Conservation (phyloP, 768 basidiomycete genomes). For the Auricularia sp. region DNA sequence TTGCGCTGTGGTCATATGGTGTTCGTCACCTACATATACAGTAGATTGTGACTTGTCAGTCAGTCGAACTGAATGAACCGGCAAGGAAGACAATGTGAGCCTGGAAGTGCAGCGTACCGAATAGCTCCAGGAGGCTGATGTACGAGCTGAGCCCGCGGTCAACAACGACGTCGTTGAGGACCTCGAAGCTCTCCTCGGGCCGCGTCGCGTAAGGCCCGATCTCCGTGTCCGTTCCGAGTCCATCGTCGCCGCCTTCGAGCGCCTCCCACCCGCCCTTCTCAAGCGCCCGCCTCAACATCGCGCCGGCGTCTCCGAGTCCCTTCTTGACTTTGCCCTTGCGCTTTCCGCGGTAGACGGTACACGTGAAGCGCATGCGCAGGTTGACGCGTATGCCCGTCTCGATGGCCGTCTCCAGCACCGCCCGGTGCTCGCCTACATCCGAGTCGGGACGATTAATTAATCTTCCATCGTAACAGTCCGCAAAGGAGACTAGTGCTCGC, state of each 20-base stretch:
- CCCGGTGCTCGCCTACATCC: constrained; percentile 30
- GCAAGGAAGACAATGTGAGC: no score
- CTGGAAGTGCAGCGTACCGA: constrained; percentile 50
- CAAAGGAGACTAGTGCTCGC: constrained; percentile 33
- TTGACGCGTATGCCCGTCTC: constrained; percentile 95
- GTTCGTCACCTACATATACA: constrained; percentile 70
- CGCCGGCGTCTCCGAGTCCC: constrained; percentile 66
- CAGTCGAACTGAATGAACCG: not conserved
- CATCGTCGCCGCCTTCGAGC: constrained; percentile 59
- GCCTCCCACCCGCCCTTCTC: constrained; percentile 94
- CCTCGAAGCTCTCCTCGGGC: constrained; percentile 94
- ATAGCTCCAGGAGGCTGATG: constrained; percentile 89
- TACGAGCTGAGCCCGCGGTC: constrained; percentile 97
- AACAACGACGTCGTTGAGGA: constrained; percentile 91
- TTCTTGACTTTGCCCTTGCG: constrained; percentile 70
- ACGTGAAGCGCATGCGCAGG: constrained; percentile 97
- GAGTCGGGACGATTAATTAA: no score
- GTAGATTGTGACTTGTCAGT: not conserved
- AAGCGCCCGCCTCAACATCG: constrained; percentile 92
- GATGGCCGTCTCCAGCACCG: constrained; percentile 78
- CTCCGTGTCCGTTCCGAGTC: constrained; percentile 68
- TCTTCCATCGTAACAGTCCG: no score
- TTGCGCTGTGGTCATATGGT: constrained; percentile 98
- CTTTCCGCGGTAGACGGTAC: constrained; percentile 89
- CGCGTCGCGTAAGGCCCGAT: constrained; percentile 97